phyloP scores from a whole-genome alignment of 139 green algal genomes.

The Chlamydomonas asymmetrica region DNA sequence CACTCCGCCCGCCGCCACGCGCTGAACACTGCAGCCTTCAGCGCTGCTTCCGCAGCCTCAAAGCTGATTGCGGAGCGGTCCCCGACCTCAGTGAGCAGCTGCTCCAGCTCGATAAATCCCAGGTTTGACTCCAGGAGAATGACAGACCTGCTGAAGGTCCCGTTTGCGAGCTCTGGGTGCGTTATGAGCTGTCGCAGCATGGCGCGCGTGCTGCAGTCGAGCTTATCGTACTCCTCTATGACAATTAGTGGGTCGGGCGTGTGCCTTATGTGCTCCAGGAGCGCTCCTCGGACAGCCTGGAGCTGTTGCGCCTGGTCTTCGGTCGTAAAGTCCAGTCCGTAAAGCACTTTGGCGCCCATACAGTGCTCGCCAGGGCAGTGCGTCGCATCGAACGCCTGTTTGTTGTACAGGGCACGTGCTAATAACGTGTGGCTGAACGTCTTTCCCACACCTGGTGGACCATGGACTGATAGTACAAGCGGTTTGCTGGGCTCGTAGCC shows the following conservation, averaged over 20 bases:
- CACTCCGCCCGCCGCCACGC: conserved; percentile 8
- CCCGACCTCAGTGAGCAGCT: conserved; percentile 46
- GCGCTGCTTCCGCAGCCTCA: conserved; percentile 11
- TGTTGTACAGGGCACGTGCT: conserved; percentile 80
- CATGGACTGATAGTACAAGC: conserved; percentile 85
- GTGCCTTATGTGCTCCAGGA: conserved; percentile 65
- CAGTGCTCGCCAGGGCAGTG: conserved; percentile 40
- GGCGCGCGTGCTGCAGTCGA: conserved; percentile 74
- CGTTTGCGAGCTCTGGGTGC: conserved; percentile 59
- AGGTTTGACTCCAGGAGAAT: conserved; percentile 89
- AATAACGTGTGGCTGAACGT: conserved; percentile 75
- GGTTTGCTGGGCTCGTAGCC: conserved; percentile 54
- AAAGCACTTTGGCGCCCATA: conserved; percentile 65
- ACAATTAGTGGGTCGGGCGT: conserved; percentile 80
- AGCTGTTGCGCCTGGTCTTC: conserved; percentile 64
- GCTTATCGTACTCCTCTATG: conserved; percentile 96
- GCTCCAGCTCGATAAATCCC: conserved; percentile 76
- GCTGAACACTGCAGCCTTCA: conserved; percentile 11
- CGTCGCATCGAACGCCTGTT: conserved; percentile 10
- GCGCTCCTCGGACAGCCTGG: conserved; percentile 34
- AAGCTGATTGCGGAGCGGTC: conserved; percentile 15
- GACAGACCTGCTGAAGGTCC: conserved; percentile 64
- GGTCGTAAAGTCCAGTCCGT: conserved; percentile 78
- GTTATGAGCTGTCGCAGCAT: conserved; percentile 82
- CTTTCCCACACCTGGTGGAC: conserved; percentile 90